Evolutionary conservation across 2,329 filamentous ascomycete genomes (phyloP).

Genomic region (Xylariaceae sp.): DNA sequence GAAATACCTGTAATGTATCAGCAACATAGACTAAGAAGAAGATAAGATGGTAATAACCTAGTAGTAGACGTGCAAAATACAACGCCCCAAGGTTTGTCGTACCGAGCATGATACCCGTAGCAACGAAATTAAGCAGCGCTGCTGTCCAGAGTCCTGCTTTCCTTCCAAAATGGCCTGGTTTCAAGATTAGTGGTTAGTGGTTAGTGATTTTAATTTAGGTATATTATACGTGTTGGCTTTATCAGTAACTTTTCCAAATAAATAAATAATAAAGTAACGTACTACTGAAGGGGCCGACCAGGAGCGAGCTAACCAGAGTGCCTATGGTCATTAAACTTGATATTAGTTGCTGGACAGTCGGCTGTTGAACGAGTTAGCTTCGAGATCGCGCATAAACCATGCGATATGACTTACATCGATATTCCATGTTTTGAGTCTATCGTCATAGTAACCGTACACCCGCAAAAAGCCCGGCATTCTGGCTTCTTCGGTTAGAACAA

Average conservation of each 20-base stretch:
- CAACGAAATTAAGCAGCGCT: constrained; percentile 36
- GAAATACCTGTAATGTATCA: constrained; percentile 38
- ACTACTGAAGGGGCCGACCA: constrained; percentile 35
- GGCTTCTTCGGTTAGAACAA: background rate
- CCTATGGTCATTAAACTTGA: constrained; percentile 45
- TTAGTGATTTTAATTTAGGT: too few species aligned
- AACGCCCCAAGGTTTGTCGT: constrained; percentile 39
- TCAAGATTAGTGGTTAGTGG: too few species aligned
- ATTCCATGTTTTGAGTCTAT: constrained; percentile 33
- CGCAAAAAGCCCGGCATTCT: constrained; percentile 44
- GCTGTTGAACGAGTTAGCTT: constrained; percentile 20
- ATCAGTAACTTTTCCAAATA: too few species aligned
- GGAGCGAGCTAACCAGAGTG: constrained; percentile 41
- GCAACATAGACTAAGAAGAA: background rate
- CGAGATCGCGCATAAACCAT: background rate
- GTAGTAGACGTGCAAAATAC: constrained; percentile 41
- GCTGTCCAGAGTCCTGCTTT: constrained; percentile 38
- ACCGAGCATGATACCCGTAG: constrained; percentile 40
- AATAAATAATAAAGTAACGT: too few species aligned
- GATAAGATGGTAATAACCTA: constrained; percentile 28
- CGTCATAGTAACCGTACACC: constrained; percentile 44
- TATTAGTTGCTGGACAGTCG: constrained; percentile 45
- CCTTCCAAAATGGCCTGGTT: constrained; percentile 37
- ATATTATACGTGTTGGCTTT: too few species aligned
- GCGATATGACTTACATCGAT: constrained; percentile 34